Conservation (phyloP, 1,284 basidiomycete species). For the Spongiforma sp. region DNA sequence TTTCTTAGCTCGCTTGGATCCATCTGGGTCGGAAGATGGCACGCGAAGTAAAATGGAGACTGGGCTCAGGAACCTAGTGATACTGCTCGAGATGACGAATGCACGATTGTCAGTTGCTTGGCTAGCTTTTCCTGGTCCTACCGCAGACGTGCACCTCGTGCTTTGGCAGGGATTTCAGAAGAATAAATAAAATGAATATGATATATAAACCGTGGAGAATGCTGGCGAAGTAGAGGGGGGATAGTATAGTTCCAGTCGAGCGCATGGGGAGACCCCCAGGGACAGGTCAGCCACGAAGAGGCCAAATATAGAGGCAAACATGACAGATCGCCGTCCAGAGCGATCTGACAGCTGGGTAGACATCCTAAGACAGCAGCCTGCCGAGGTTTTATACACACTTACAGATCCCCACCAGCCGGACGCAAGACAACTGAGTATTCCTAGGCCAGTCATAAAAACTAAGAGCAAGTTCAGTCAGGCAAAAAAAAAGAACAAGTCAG, state of each 20-base stretch:
- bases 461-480: slow-evolving; percentile 10
- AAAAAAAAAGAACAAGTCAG: slow-evolving; percentile 7
- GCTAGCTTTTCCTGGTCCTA: slow-evolving; percentile 9
- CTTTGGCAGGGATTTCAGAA: slow-evolving; percentile 76
- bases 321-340: slow-evolving; percentile 70
- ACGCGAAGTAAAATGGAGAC: slow-evolving; percentile 68
- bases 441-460: slow-evolving; percentile 73
- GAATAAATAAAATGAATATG: slow-evolving; percentile 56
- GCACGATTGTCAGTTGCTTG: slow-evolving; percentile 2
- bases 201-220: slow-evolving; percentile 54
- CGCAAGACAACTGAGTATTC: slow-evolving; percentile 74
- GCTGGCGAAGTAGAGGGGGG: slow-evolving; percentile 73
- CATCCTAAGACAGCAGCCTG: slow-evolving; percentile 1
- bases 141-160: slow-evolving; percentile 22
- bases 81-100: slow-evolving; percentile 33
- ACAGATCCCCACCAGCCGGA: slow-evolving; percentile 87
- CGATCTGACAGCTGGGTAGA: slow-evolving; percentile 74
- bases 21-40: slow-evolving; percentile 33
- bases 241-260: slow-evolving; percentile 59
- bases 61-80: slow-evolving; percentile 68
- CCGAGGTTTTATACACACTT: slow-evolving; percentile 7
- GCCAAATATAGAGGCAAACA: slow-evolving; percentile 69
- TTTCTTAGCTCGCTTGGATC: slow-evolving; percentile 46
- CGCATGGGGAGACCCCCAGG: slow-evolving; percentile 71
- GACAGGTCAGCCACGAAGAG: slow-evolving; percentile 74